Evolutionary conservation across 495 filamentous ascomycete species (phyloP), one percentile per base, ranked within the genome.

Genomic region (Neurospora sp.): DNA sequence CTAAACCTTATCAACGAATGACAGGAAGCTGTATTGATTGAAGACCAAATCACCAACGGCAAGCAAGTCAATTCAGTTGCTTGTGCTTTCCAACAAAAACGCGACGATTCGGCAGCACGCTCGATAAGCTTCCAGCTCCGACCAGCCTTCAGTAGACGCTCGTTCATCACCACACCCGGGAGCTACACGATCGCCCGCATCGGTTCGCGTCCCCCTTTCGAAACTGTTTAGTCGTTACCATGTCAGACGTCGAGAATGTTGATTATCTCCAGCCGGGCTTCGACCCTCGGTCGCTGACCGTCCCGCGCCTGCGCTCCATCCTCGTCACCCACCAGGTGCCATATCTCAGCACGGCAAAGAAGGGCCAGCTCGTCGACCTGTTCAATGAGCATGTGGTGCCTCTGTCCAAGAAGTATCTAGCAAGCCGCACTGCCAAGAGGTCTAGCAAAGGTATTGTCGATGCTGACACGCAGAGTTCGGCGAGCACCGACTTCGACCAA

Each of bases 231-330:
- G n/a, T 45, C 44, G 37, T 70, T 77, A 86, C 53, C 78, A 92
- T 92, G 90, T 88, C 87, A 40, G 84, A 86, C 76, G 74, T 83
- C 31, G 93, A 94, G 76, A 89, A 87, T 72, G 80, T 90, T 69
- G 91, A 94, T 71, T 99, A 98, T 79, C 88, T 98, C 42, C 87
- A 92, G 72, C 83, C 91, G 22, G 92, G 87, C 75, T 98, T 97
- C 81, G 94, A 98, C 78, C 91, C 96, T 37, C 84, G 84, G 73
- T 89, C 88, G 70, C 86, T 98, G 71, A 98, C 93, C 6, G 89
- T 97, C 38, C 93, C 95, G 48, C 90, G 90, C 42, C 87, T 99
- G 71, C 92, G 96, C 65, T 92, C 91, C 27, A 95, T 98, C 74
- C 89, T 99, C 40, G 90, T 98, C 75, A 90, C 89, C 71, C 91